Evolutionary conservation across 192 early-diverging fungal genomes (phyloP).

Genomic region (Mortierella claussenii): DNA sequence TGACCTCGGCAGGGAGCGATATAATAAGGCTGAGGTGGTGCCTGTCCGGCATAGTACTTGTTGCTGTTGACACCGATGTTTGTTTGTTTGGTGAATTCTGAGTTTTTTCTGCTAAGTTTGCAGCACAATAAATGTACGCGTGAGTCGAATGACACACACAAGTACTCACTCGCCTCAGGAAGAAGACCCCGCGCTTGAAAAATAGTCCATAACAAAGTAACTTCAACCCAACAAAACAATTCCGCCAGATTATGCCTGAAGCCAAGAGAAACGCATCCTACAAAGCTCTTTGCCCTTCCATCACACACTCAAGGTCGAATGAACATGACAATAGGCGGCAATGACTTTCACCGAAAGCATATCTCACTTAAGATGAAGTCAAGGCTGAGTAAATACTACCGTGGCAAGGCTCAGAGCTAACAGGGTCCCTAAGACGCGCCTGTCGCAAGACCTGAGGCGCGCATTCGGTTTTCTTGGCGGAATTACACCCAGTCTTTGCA

Average conservation of each 20-base stretch:
- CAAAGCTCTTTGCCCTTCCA: constrained; percentile 19
- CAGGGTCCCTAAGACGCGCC: constrained; percentile 18
- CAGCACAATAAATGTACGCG: no score
- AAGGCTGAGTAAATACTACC: constrained; percentile 18
- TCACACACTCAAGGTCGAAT: constrained; percentile 8
- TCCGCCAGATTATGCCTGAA: constrained; percentile 14
- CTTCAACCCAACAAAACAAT: no score
- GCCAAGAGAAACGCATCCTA: constrained; percentile 28
- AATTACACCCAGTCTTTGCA: constrained; percentile 18
- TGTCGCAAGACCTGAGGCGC: constrained; percentile 21
- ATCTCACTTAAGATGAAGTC: constrained; percentile 11
- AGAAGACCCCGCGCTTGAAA: no score
- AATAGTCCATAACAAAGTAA: no score
- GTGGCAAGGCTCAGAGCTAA: constrained; percentile 20
- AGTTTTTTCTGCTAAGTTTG: no score
- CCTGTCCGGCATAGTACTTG: no score
- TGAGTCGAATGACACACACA: no score
- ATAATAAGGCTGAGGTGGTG: no score
- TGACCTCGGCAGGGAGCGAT: no score
- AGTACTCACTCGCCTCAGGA: no score
- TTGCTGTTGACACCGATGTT: no score
- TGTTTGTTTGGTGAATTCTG: no score
- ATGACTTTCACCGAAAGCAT: constrained; percentile 13
- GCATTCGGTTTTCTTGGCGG: constrained; percentile 20
- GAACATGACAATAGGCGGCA: constrained; percentile 12